Evolutionary conservation across 257 asterid species (phyloP), one percentile per base, ranked within the genome.

Genomic region (Nyctanthes arbortristis): DNA sequence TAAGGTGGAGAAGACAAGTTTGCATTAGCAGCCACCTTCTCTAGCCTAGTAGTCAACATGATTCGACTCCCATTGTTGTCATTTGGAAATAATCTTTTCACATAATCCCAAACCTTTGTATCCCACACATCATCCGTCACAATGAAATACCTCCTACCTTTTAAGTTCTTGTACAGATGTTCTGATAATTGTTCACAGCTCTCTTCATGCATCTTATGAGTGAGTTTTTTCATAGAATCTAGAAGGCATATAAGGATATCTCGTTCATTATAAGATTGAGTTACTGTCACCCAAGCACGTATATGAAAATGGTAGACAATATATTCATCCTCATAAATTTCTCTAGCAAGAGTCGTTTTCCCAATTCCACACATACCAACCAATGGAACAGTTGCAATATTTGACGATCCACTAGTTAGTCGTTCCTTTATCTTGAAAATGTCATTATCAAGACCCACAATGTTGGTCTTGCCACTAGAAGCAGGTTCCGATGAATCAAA

Each of bases 21-120:
- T 16, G 67, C 62, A 28, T 34, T 31, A 5, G 1, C 52, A 36
- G 61, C 62, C 11, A 69, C 32, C 1, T 7, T 1, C 18, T 22
- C 20, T 14, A 71, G 35, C 68, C 82, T 71, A 58, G 69, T 67
- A 5, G 82, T 78, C 5, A 80, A 32, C n/a, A n/a, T n/a, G n/a
- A n/a, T n/a, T n/a, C n/a, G n/a, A n/a, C n/a, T n/a, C n/a, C n/a
- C n/a, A n/a, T n/a, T n/a, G n/a, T n/a, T n/a, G n/a, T n/a, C n/a
- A n/a, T n/a, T n/a, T n/a, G n/a, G n/a, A n/a, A n/a, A n/a, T n/a
- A n/a, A n/a, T n/a, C n/a, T n/a, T n/a, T n/a, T n/a, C n/a, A n/a
- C n/a, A n/a, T n/a, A n/a, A n/a, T n/a, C n/a, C n/a, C 80, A 0
- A 3, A 72, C 73, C 31, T 56, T 32, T 22, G 81, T 25, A 7